Conservation (phyloP, 2,329 filamentous ascomycete genomes). For the Rhynchosporium secalis region DNA sequence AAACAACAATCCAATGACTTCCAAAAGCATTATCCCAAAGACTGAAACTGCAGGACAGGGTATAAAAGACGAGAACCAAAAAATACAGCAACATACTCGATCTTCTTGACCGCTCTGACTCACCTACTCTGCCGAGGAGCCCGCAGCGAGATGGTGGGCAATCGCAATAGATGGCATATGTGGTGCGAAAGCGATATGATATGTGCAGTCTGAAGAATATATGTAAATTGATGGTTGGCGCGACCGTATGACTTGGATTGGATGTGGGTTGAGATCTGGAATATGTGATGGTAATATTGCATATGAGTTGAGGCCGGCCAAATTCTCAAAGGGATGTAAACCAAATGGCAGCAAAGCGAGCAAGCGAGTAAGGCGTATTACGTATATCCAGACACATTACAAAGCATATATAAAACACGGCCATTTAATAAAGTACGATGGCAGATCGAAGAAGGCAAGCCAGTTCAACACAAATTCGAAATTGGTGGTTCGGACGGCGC, state of each 20-base stretch:
- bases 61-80: slow-evolving; percentile 2
- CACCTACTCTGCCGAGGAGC: slow-evolving; percentile 3
- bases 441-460: slow-evolving; percentile 11
- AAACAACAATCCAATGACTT: background rate
- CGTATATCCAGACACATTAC: slow-evolving; percentile 38
- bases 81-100: background rate
- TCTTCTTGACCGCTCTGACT: background rate
- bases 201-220: slow-evolving; percentile 4
- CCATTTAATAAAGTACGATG: slow-evolving; percentile 13
- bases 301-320: too few species aligned
- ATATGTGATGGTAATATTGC: too few species aligned
- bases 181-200: background rate
- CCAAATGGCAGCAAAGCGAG: background rate
- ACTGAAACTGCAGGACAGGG: slow-evolving; percentile 5
- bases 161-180: background rate
- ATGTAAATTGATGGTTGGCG: slow-evolving; percentile 5
- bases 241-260: background rate
- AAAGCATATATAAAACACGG: slow-evolving; percentile 23
- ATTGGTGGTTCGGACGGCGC: slow-evolving; percentile 10
- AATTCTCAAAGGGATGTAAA: too few species aligned
- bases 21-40: background rate
- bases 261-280: background rate
- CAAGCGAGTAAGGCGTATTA: slow-evolving; percentile 25
- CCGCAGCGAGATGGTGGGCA: background rate
- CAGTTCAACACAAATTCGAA: slow-evolving; percentile 8